Evolutionary conservation across 1,139 yeast genomes (phyloP).

Genomic region (Yamadazyma diddensiae): DNA sequence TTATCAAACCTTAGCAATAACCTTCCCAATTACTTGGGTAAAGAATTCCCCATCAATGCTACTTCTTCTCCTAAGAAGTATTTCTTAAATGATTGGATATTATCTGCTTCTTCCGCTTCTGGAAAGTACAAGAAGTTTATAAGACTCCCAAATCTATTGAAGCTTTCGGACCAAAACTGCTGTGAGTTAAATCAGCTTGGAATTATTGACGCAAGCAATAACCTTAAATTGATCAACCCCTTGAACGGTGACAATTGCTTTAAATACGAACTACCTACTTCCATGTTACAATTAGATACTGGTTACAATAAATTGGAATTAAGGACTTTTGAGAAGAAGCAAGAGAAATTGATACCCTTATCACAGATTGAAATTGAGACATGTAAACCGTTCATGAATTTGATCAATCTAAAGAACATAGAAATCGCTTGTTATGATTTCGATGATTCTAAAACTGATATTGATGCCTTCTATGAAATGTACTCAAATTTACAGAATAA

Average conservation of each 20-base stretch:
- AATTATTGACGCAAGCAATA: conserved; percentile 32
- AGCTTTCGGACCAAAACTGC: conserved; percentile 13
- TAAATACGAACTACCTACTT: conserved; percentile 44
- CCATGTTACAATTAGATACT: conserved; percentile 10
- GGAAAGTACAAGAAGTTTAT: conserved; percentile 29
- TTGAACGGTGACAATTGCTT: conserved; percentile 42
- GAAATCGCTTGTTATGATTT: conserved; percentile 29
- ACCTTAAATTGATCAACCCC: conserved; percentile 41
- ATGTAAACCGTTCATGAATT: conserved; percentile 51
- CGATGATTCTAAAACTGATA: conserved; percentile 2
- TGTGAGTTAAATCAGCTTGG: conserved; percentile 32
- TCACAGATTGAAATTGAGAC: conserved; percentile 68
- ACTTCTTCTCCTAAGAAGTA: conserved; percentile 6
- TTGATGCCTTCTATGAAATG: conserved; percentile 5
- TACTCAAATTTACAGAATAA: conserved; percentile 6
- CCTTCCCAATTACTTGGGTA: conserved; percentile 16
- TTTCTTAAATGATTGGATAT: conserved; percentile 41
- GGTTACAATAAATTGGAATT: background rate
- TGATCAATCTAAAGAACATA: conserved; percentile 41
- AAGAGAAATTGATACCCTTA: conserved; percentile 31
- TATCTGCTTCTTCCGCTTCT: conserved; percentile 34
- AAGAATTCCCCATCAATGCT: conserved; percentile 12
- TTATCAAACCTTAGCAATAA: conserved; percentile 32
- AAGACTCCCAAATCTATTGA: conserved; percentile 25
- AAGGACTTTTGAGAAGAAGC: background rate